These are phyloP conservation scores for Pleurotus tuber-regium DNA, from an alignment of 768 basidiomycete genomes.

Conservation along the genomic window DNA sequence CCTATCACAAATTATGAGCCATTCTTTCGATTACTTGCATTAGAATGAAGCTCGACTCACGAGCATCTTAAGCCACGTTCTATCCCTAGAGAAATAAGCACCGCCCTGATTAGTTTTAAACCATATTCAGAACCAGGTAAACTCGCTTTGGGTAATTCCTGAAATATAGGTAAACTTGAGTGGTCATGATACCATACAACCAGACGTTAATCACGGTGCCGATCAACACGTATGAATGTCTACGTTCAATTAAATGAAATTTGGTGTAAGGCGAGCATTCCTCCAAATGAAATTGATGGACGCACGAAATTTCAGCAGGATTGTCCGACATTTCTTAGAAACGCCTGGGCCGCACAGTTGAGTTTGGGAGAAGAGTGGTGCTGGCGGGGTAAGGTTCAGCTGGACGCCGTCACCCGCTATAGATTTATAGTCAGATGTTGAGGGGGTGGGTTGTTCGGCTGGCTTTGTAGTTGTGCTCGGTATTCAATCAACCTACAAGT, in stretches of 20 bases:
- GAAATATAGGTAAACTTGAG: slow-evolving; percentile 47
- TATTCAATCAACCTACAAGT: too few species aligned
- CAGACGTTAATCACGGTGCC: slow-evolving; percentile 45
- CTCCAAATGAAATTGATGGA: background rate
- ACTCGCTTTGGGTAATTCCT: slow-evolving; percentile 36
- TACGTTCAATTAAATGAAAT: slow-evolving; percentile 19
- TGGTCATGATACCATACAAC: slow-evolving; percentile 49
- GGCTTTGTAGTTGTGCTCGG: too few species aligned
- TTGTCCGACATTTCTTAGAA: background rate
- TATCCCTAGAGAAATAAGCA: slow-evolving; percentile 31
- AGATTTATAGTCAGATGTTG: too few species aligned
- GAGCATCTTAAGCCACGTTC: slow-evolving; percentile 41
- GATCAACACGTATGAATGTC: slow-evolving; percentile 49
- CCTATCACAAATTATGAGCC: slow-evolving; percentile 25
- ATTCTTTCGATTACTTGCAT: background rate
- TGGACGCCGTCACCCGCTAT: too few species aligned
- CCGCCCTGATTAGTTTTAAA: too few species aligned
- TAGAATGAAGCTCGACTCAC: slow-evolving; percentile 26
- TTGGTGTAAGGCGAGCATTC: slow-evolving; percentile 1
- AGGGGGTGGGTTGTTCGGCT: too few species aligned
- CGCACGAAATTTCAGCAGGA: slow-evolving; percentile 35
- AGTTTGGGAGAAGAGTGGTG: too few species aligned
- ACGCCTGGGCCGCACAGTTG: too few species aligned
- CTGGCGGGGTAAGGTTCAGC: too few species aligned
- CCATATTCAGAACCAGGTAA: background rate